Conservation (phyloP, 169 alveolate genomes). For the Plasmodium chabaudi region DNA sequence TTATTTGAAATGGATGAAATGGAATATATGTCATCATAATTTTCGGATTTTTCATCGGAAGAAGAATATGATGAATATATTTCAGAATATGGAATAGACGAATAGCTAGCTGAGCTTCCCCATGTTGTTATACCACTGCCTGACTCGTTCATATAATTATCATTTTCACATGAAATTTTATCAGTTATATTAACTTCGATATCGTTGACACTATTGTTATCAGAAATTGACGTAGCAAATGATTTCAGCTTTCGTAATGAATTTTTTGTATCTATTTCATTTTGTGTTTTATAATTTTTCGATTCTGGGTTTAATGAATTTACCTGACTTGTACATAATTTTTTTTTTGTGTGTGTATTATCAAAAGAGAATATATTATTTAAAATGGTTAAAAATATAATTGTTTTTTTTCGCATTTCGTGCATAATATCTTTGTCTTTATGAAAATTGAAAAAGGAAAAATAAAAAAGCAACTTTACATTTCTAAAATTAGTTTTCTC, state of each 20-base stretch:
- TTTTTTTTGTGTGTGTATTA: background rate
- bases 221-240: background rate
- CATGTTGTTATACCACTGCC: background rate
- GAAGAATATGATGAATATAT: background rate
- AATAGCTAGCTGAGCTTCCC: background rate
- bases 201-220: background rate
- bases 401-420: constrained; percentile 26
- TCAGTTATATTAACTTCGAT: background rate
- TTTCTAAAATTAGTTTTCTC: constrained; percentile 28
- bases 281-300: too few relatives aligned
- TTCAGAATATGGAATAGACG: constrained; percentile 4
- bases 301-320: background rate
- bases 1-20: constrained; percentile 61
- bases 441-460: constrained; percentile 35
- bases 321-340: constrained; percentile 22
- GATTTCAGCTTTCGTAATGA: background rate
- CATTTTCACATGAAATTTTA: background rate
- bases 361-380: constrained; percentile 47
- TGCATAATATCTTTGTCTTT: constrained; percentile 18
- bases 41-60: constrained; percentile 5
- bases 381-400: constrained; percentile 28
- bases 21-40: constrained; percentile 1
- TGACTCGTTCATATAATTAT: background rate
- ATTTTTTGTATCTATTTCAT: too few relatives aligned
- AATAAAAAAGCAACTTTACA: constrained; percentile 54